Percentiles rank a stretch among this genome's conserved stretches.
phyloP scores from a whole-genome alignment of 331 rosid species.

The Malus hybrid region DNA sequence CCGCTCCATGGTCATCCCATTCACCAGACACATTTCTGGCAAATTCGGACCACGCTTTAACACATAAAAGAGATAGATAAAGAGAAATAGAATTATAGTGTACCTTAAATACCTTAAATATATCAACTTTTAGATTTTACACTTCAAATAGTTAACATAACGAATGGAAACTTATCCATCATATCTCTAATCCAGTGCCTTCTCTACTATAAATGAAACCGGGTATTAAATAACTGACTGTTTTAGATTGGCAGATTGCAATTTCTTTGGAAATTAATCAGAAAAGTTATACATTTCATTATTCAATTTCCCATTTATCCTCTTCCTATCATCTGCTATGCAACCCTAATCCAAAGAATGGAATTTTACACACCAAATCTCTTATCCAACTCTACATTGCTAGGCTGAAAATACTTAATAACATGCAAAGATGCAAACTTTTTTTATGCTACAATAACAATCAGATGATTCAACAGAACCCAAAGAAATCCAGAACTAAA shows the following conservation, averaged over 20 bases:
- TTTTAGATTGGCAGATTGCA: not conserved
- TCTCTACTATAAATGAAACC: not conserved
- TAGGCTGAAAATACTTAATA: no score
- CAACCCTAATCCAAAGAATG: not conserved
- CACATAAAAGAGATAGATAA: conserved; percentile 14
- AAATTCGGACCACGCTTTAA: conserved; percentile 69
- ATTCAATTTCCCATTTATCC: not conserved
- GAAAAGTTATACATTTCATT: not conserved
- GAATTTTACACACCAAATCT: no score
- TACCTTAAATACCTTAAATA: not conserved
- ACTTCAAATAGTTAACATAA: not conserved
- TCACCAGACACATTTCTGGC: conserved; percentile 79
- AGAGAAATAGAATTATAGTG: not conserved
- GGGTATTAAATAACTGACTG: not conserved
- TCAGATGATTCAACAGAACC: not conserved
- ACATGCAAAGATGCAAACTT: not conserved
- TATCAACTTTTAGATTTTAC: not conserved
- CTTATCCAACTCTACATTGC: no score
- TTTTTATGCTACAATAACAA: not conserved
- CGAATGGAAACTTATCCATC: not conserved
- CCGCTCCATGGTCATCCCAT: conserved; percentile 96
- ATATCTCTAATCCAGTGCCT: not conserved
- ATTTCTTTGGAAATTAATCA: not conserved
- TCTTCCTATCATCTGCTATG: not conserved
- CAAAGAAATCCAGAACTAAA: not conserved